Evolutionary conservation across 1,284 basidiomycete species (phyloP).

Genomic region (Apiotrichum porosum): DNA sequence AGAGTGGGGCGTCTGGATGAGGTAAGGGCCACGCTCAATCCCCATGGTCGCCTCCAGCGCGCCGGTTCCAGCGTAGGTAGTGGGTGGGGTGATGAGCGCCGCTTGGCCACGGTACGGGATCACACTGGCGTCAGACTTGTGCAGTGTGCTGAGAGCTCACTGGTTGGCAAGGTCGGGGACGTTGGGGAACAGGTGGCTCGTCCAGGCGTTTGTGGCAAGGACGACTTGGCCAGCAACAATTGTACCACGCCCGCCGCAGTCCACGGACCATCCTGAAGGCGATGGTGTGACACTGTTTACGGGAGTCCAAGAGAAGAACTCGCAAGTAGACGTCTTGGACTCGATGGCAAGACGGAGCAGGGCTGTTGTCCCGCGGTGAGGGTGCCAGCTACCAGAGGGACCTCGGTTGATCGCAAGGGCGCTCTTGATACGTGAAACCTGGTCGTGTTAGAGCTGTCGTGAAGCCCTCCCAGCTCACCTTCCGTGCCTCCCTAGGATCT

Average conservation of each 20-base stretch:
- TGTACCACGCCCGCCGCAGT: conserved; percentile 20
- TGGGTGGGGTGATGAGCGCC: conserved; percentile 22
- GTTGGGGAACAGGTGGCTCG: conserved; percentile 26
- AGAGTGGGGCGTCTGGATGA: conserved; percentile 24
- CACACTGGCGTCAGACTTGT: conserved; percentile 16
- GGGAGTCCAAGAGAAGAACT: conserved; percentile 12
- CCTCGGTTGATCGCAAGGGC: conserved; percentile 1
- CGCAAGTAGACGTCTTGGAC: background rate
- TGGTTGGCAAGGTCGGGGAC: too few species aligned
- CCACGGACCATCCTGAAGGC: conserved; percentile 2
- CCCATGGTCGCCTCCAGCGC: conserved; percentile 18
- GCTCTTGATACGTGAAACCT: background rate
- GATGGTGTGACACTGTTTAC: background rate
- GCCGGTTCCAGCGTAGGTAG: conserved; percentile 15
- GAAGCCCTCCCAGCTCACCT: too few species aligned
- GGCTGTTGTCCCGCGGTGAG: conserved; percentile 10
- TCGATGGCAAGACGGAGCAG: conserved; percentile 11
- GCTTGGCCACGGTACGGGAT: conserved; percentile 28
- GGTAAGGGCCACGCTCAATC: conserved; percentile 25
- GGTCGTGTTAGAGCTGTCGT: background rate
- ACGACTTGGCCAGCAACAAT: conserved; percentile 27
- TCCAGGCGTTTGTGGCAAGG: conserved; percentile 38
- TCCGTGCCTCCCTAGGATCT: background rate
- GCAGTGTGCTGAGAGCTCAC: too few species aligned
- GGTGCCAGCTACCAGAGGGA: conserved; percentile 11